Percentiles rank a stretch among this genome's conserved stretches.
Conservation (phyloP, 257 asterid species). For the Solanum corneliomulleri region DNA sequence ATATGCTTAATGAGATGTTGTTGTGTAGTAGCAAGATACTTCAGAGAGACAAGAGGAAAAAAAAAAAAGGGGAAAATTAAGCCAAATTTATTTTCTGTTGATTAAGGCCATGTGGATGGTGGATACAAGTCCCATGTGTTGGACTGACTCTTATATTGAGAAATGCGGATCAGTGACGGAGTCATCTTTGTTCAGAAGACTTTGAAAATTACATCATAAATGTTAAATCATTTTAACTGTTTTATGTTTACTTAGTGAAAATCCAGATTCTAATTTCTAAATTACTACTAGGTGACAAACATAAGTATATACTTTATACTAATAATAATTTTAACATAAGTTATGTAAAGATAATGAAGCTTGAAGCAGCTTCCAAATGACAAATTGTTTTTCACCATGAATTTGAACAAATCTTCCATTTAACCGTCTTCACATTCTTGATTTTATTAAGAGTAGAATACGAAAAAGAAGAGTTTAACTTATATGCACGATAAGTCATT, state of each 20-base stretch:
- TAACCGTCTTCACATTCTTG: slow-evolving; percentile 12
- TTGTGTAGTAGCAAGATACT: not conserved
- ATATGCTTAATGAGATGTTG: slow-evolving; percentile 19
- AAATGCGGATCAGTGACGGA: not conserved
- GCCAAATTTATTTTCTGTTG: slow-evolving; percentile 19
- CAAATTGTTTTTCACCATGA: slow-evolving; percentile 2
- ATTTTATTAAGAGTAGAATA: not conserved
- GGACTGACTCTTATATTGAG: not conserved
- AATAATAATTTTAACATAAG: not conserved
- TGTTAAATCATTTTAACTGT: not conserved
- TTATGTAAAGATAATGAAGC: not conserved
- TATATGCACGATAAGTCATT: not conserved
- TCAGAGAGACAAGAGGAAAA: slow-evolving; percentile 7
- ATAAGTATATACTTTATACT: not conserved
- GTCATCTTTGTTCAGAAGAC: not conserved
- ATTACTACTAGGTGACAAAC: not conserved
- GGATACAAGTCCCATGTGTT: not conserved
- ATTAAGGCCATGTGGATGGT: not conserved
- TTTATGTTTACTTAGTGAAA: not conserved
- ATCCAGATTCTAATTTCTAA: not conserved
- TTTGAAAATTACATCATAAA: not conserved
- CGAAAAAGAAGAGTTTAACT: not conserved
- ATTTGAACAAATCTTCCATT: slow-evolving; percentile 7
- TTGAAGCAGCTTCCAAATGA: not conserved
- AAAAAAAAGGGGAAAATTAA: slow-evolving; percentile 14